These are phyloP conservation scores for Dictyostelium capitatum DNA, from an alignment of 78 protist genomes.

Conservation along the genomic window DNA sequence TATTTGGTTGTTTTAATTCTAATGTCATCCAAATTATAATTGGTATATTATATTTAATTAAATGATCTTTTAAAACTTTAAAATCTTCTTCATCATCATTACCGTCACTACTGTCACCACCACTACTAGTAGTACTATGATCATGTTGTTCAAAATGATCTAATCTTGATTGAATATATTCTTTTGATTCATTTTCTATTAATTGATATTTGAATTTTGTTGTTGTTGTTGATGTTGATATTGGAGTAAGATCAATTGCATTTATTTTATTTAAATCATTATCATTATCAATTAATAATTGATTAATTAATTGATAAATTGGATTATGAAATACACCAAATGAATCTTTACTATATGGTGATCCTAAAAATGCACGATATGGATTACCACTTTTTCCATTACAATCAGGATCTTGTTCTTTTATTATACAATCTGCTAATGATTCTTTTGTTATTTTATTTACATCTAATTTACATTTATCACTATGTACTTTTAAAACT, in stretches of 20 bases:
- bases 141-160: slow-evolving; percentile 28
- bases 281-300: not conserved
- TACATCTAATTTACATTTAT: not conserved
- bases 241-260: slow-evolving; percentile 12
- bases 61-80: slow-evolving; percentile 19
- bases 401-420: slow-evolving; percentile 50
- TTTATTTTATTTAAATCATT: not conserved
- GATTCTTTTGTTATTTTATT: slow-evolving; percentile 9
- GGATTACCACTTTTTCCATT: slow-evolving; percentile 45
- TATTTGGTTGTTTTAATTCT: slow-evolving; percentile 31
- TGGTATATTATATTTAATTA: slow-evolving; percentile 2
- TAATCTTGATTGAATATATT: slow-evolving; percentile 28
- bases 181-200: not conserved
- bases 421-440: slow-evolving; percentile 11
- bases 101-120: not conserved
- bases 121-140: too few relatives aligned
- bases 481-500: not conserved
- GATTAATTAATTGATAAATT: not conserved
- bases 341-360: slow-evolving; percentile 31
- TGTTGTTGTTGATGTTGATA: not conserved
- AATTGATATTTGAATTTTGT: not conserved
- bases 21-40: slow-evolving; percentile 78
- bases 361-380: slow-evolving; percentile 52
- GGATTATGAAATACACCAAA: slow-evolving; percentile 71
- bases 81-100: not conserved